A percentile compares a stretch with the other conserved stretches of the same genome.
phyloP scores from a whole-genome alignment of 176 grass and related monocot species.

The Triticum aestivum region DNA sequence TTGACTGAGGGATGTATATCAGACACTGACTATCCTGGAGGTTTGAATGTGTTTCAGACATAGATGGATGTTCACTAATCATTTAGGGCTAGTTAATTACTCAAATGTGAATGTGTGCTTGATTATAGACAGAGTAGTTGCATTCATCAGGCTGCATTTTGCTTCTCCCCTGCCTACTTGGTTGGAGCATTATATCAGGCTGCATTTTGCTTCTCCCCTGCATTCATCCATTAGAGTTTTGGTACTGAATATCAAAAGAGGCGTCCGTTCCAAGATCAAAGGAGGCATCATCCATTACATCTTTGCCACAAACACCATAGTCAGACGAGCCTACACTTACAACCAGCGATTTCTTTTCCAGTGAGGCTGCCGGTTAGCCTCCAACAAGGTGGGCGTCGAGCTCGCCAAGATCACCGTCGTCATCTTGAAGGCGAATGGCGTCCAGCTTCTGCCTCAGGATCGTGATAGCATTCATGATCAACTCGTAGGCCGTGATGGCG shows the following conservation, averaged over 20 bases:
- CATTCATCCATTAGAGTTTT: not conserved
- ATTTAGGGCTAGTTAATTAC: no score
- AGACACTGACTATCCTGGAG: not conserved
- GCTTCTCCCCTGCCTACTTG: no score
- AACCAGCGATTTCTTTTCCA: not conserved
- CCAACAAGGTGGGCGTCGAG: constrained; percentile 73
- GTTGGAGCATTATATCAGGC: no score
- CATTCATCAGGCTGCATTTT: not conserved
- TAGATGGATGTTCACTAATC: not conserved
- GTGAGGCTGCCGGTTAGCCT: not conserved
- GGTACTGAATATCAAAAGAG: not conserved
- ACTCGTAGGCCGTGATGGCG: constrained; percentile 67
- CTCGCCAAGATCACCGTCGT: constrained; percentile 64
- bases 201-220: no score
- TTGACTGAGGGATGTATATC: not conserved
- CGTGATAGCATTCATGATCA: constrained; percentile 73
- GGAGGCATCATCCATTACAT: not conserved
- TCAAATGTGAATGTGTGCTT: no score
- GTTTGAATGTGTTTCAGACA: not conserved
- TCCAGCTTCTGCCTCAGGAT: constrained; percentile 84
- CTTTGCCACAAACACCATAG: not conserved
- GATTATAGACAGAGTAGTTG: not conserved
- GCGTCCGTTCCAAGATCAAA: not conserved
- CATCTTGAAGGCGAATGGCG: constrained; percentile 77
- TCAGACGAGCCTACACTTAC: not conserved